Percentiles rank a stretch among this genome's conserved stretches.
These are phyloP conservation scores for Hypomyces perniciosus DNA, from an alignment of 2,329 filamentous ascomycete species.

Conservation along the genomic window DNA sequence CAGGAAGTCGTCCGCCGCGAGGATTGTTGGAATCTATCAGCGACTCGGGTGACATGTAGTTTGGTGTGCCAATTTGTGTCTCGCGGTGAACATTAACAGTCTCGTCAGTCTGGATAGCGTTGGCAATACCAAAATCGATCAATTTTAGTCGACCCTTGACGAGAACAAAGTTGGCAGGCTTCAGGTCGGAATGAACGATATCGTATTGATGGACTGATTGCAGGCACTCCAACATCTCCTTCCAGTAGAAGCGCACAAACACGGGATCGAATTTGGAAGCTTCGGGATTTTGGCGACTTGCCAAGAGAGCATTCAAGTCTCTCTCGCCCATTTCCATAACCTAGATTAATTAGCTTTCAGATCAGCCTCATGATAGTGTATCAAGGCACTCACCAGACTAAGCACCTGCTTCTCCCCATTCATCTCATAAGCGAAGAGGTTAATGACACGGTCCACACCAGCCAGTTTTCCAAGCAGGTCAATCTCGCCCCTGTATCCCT, in stretches of 20 bases:
- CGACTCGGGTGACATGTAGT: constrained; percentile 97
- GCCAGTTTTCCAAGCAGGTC: constrained; percentile 77
- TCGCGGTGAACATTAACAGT: constrained; percentile 97
- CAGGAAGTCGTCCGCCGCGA: constrained; percentile 37
- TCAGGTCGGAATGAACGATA: constrained; percentile 94
- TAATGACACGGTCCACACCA: constrained; percentile 83
- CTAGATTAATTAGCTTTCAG: constrained; percentile 32
- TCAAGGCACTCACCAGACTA: constrained; percentile 59
- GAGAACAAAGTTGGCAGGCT: constrained; percentile 94
- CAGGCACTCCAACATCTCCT: constrained; percentile 97
- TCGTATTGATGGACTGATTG: constrained; percentile 82
- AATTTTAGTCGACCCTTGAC: constrained; percentile 87
- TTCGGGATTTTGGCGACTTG: constrained; percentile 63
- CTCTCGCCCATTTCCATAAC: constrained; percentile 97
- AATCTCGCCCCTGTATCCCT: constrained; percentile 92
- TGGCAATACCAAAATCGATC: constrained; percentile 98
- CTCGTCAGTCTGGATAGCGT: constrained; percentile 90
- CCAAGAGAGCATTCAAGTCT: constrained; percentile 82
- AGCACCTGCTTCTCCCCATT: constrained; percentile 88
- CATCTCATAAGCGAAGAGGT: constrained; percentile 85
- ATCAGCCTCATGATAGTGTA: neutral
- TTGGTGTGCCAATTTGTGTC: constrained; percentile 89
- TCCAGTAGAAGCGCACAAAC: constrained; percentile 97
- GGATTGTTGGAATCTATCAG: constrained; percentile 78
- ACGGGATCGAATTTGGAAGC: constrained; percentile 75